Conservation (phyloP, 2,329 filamentous ascomycete species). For the Arthrobotrys entomopaga region DNA sequence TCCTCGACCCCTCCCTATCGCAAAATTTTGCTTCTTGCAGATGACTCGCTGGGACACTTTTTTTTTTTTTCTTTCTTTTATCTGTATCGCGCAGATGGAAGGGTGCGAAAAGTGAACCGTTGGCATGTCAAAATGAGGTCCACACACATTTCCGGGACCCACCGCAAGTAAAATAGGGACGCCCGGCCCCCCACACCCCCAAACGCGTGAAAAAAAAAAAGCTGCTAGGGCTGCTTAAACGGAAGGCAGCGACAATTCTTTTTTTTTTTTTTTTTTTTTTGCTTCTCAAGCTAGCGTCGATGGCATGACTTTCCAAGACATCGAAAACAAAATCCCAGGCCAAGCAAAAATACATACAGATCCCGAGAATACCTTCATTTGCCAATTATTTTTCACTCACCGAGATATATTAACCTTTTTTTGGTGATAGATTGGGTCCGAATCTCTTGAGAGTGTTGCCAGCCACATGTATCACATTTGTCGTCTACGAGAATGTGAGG, state of each 20-base stretch:
- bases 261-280: neutral
- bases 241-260: conserved; percentile 47
- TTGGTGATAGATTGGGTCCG: conserved; percentile 70
- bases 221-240: conserved; percentile 19
- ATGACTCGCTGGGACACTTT: conserved; percentile 3
- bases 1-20: conserved; percentile 29
- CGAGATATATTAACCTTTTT: conserved; percentile 7
- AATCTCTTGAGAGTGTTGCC: conserved; percentile 92
- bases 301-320: conserved; percentile 25
- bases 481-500: conserved; percentile 95
- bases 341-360: neutral
- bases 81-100: conserved; percentile 32
- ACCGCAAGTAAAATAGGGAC: conserved; percentile 14
- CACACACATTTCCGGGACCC: conserved; percentile 47
- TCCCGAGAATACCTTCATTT: neutral
- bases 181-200: conserved; percentile 9
- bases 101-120: conserved; percentile 49
- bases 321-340: neutral
- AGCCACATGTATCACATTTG: conserved; percentile 93
- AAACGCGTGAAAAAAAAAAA: conserved; percentile 17
- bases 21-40: conserved; percentile 50
- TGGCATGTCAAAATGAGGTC: conserved; percentile 52
- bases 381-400: conserved; percentile 15
- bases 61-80: conserved; percentile 14
- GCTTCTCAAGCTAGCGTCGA: neutral